These are phyloP conservation scores for Colletotrichum scovillei DNA, from an alignment of 2,329 filamentous ascomycete genomes.

Conservation along the genomic window DNA sequence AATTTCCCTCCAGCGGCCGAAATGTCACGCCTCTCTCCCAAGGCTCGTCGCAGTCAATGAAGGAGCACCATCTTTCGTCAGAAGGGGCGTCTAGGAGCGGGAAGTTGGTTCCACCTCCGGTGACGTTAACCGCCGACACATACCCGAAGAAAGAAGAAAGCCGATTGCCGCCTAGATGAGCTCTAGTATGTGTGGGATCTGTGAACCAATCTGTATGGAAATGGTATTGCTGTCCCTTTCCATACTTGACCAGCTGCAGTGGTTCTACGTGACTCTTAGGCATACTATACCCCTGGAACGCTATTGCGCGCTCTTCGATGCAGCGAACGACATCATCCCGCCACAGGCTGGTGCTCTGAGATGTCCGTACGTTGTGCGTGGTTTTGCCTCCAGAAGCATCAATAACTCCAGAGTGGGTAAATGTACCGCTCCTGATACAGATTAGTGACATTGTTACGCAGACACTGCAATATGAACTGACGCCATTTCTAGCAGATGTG, in stretches of 20 bases:
- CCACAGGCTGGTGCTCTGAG: constrained; percentile 57
- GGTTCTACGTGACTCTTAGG: constrained; percentile 55
- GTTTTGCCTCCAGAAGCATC: constrained; percentile 47
- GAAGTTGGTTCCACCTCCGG: constrained; percentile 62
- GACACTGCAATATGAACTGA: constrained; percentile 39
- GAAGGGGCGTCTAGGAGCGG: constrained; percentile 52
- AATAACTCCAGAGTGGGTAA: constrained; percentile 56
- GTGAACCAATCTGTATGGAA: constrained; percentile 65
- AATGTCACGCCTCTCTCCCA: constrained; percentile 61
- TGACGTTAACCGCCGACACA: constrained; percentile 51
- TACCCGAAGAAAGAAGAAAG: constrained; percentile 61
- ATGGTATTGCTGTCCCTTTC: constrained; percentile 56
- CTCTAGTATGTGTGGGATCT: constrained; percentile 49
- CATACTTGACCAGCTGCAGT: constrained; percentile 61
- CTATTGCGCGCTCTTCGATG: constrained; percentile 58
- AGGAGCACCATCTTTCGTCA: constrained; percentile 43
- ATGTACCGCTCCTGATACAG: constrained; percentile 51
- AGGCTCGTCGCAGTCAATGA: constrained; percentile 60
- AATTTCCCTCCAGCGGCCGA: constrained; percentile 57
- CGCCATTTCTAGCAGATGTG: constrained; percentile 56
- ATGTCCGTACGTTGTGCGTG: constrained; percentile 53
- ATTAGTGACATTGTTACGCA: too few species aligned
- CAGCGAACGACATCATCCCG: constrained; percentile 56
- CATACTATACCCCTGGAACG: constrained; percentile 56
- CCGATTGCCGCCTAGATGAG: constrained; percentile 54